Evolutionary conservation across 2,329 filamentous ascomycete genomes (phyloP).

Genomic region (Penicillium sp.): DNA sequence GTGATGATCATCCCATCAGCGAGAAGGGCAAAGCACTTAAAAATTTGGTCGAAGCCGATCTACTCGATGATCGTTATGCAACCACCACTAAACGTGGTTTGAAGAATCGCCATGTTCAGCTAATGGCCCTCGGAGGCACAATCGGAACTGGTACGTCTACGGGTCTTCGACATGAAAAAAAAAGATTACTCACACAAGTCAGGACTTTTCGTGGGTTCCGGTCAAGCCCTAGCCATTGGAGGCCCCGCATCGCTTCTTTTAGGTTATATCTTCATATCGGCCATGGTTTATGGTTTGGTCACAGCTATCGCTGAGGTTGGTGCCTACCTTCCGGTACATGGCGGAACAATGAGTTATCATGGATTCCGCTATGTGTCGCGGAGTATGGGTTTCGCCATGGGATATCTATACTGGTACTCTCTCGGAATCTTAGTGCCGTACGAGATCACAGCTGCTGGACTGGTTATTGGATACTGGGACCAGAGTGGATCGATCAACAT

Average conservation of each 20-base stretch:
- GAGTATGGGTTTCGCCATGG: conserved; percentile 45
- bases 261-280: conserved; percentile 54
- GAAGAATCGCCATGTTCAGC: no score
- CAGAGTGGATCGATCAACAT: conserved; percentile 40
- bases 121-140: no score
- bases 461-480: conserved; percentile 66
- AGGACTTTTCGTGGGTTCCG: no score
- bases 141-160: no score
- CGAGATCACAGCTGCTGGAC: conserved; percentile 65
- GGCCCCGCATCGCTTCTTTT: conserved; percentile 55
- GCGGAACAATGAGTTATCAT: conserved; percentile 47
- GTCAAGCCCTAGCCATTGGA: conserved; percentile 47
- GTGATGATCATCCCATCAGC: background rate
- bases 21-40: conserved; percentile 5
- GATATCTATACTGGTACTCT: conserved; percentile 51
- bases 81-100: no score
- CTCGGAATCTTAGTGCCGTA: conserved; percentile 51
- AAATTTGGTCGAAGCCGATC: background rate
- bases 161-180: no score
- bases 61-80: no score
- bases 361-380: conserved; percentile 46
- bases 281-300: conserved; percentile 52
- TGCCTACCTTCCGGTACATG: conserved; percentile 47
- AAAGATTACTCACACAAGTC: no score
- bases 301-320: conserved; percentile 45